Evolutionary conservation across 176 grass and related monocot genomes (phyloP).

Genomic region (Cenchrus purpureus): DNA sequence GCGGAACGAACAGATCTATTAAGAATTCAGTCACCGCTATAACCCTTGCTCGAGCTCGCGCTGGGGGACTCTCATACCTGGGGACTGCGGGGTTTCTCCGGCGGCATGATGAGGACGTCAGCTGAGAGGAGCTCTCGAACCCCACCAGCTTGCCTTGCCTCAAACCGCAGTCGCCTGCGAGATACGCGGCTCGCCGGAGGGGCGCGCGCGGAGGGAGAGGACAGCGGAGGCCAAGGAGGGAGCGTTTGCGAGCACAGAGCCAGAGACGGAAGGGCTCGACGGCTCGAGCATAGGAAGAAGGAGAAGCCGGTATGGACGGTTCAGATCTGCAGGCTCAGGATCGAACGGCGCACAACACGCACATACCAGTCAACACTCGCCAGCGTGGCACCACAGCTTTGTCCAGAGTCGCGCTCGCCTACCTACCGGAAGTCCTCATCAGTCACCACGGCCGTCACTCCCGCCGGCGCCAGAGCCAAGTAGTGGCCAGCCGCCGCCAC

Average conservation of each 20-base stretch:
- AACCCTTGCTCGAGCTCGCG: not conserved
- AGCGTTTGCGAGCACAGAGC: not conserved
- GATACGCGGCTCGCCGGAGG: conserved; percentile 13
- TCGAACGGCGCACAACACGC: not conserved
- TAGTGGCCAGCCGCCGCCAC: no score
- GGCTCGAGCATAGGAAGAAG: not conserved
- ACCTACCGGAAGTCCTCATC: no score
- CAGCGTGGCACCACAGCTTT: not conserved
- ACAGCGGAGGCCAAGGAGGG: not conserved
- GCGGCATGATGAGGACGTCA: conserved; percentile 30
- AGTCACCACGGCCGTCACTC: not conserved
- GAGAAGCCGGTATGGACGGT: conserved; percentile 2
- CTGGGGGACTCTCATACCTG: conserved; percentile 20
- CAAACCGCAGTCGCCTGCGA: not conserved
- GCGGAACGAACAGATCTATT: not conserved
- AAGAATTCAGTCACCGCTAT: not conserved
- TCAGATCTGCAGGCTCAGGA: not conserved
- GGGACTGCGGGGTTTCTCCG: conserved; percentile 28
- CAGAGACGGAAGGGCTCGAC: not conserved
- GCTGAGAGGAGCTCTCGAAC: not conserved
- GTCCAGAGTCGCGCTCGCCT: not conserved
- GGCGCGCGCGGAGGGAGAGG: not conserved
- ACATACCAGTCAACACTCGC: not conserved
- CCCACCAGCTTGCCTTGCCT: not conserved
- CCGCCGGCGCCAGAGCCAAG: not conserved